Evolutionary conservation across 176 grass and related monocot genomes (phyloP).

Genomic region (Puccinellia tenuiflora): DNA sequence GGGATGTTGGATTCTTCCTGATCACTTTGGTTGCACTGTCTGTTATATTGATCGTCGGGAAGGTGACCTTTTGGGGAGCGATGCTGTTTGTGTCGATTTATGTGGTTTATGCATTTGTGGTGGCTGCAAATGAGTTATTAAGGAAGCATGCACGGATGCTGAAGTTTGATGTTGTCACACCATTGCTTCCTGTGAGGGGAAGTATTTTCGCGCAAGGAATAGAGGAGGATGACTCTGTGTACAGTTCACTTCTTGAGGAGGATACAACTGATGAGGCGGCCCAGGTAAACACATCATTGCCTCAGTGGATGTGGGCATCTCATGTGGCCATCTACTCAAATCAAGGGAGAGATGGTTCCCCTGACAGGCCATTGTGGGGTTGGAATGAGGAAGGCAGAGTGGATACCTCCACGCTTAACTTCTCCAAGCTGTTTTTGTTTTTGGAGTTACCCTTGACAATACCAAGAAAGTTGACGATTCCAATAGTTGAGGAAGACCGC

Average conservation of each 20-base stretch:
- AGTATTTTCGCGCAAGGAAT: conserved; percentile 66
- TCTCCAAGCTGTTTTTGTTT: conserved; percentile 65
- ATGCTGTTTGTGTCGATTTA: conserved; percentile 82
- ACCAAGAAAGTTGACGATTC: conserved; percentile 91
- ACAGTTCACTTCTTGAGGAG: conserved; percentile 78
- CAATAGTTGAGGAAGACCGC: conserved; percentile 76
- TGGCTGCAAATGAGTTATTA: conserved; percentile 87
- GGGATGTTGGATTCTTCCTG: conserved; percentile 89
- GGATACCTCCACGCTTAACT: conserved; percentile 37
- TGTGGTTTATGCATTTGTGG: conserved; percentile 73
- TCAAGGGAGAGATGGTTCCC: conserved; percentile 49
- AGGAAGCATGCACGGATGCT: conserved; percentile 81
- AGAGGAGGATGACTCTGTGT: conserved; percentile 71
- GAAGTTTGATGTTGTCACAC: conserved; percentile 81
- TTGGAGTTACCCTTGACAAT: conserved; percentile 83
- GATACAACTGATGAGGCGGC: conserved; percentile 41
- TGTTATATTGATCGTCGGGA: conserved; percentile 67
- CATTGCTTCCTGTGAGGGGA: conserved; percentile 79
- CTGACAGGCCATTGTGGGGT: conserved; percentile 94
- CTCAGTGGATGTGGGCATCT: conserved; percentile 99
- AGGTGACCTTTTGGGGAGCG: conserved; percentile 86
- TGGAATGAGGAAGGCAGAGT: conserved; percentile 83
- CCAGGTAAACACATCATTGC: conserved; percentile 57
- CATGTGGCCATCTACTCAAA: conserved; percentile 99
- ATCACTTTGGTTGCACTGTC: conserved; percentile 57